Base-by-base conservation (phyloP, 2,329 filamentous ascomycete genomes). In the Allantophomopsis lycopodina region DNA sequence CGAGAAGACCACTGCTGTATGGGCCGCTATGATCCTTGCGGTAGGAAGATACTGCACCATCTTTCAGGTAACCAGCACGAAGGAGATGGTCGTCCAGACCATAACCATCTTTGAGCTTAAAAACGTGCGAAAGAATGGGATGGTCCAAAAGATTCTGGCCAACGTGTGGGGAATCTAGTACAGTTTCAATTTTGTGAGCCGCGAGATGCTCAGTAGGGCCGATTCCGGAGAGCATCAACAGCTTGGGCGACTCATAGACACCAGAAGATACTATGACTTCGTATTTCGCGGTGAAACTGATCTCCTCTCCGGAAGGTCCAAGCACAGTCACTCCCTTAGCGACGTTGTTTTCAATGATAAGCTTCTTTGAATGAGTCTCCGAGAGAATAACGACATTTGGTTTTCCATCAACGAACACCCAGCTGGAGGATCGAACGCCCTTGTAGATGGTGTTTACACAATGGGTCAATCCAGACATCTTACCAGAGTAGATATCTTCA, bases 361-460 rank as follows among this genome's bases (percentile, higher is more conserved):
- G 56, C 17, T 60, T 60, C 58, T 74, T 76, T 14, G 70, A 69
- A 38, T 66, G 59, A 0, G 60, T 62, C 4, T 60, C 50, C 1
- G 62, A 55, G 13, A 73, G 50, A 34, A 78, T 59, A 0, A 66
- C 71, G 37, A 76, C 59, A 44, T 78, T 78, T 11, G 61, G 57
- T 56, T 76, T 73, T 39, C 61, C 61, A 41, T 62, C 55, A 13
- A 79, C 50, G 45, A 63, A 73, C 1, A 69, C 54, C 46, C 62
- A 71, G 45, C 65, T 69, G 1, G 62, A 65, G 2, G 68, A 70
- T 14, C 73, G 65, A 40, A 60, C 56, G n/a, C 73, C 73, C 7
- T 69, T 60, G 55, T 78, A 73, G 48, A 77, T 76, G 32, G 63
- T 64, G 53, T 73, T 66, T 39, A 71, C 60, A 47, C 66, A 67